Evolutionary conservation across 2,329 filamentous ascomycete species (phyloP).

Genomic region (Fusarium scirpi): DNA sequence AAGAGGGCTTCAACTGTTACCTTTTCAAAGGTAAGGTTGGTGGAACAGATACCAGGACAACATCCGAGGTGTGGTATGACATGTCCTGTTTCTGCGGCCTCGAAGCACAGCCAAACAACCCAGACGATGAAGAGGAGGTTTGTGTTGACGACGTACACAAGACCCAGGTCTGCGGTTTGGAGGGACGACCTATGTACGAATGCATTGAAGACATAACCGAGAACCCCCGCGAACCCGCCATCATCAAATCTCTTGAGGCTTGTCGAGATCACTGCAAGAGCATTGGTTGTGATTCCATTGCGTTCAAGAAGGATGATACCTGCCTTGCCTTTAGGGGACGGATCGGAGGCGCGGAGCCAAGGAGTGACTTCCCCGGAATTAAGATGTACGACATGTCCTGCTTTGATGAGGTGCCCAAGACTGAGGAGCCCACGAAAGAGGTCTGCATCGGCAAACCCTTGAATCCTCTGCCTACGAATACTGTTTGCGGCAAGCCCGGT

Average conservation of each 20-base stretch:
- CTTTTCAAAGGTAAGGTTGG: not conserved
- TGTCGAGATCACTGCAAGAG: no score
- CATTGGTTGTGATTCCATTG: no score
- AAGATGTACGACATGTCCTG: no score
- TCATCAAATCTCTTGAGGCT: fast-evolving
- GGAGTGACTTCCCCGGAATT: no score
- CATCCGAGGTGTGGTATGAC: not conserved
- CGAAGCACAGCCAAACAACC: not conserved
- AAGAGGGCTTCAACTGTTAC: not conserved
- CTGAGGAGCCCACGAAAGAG: not conserved
- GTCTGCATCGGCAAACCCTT: not conserved
- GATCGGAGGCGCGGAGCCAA: no score
- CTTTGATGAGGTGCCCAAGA: not conserved
- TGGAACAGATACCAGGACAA: not conserved
- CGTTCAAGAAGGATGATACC: no score
- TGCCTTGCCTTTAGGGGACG: no score
- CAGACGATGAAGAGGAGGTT: fast-evolving
- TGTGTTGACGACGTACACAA: no score
- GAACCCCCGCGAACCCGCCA: fast-evolving
- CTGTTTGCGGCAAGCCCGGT: not conserved
- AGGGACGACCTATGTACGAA: no score
- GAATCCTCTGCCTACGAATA: not conserved
- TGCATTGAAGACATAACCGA: no score
- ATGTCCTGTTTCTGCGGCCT: not conserved
- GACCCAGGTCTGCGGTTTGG: no score